A percentile compares a stretch with the other conserved stretches of the same genome.
Conservation (phyloP, 768 basidiomycete genomes). For the Jaapia argillacea region DNA sequence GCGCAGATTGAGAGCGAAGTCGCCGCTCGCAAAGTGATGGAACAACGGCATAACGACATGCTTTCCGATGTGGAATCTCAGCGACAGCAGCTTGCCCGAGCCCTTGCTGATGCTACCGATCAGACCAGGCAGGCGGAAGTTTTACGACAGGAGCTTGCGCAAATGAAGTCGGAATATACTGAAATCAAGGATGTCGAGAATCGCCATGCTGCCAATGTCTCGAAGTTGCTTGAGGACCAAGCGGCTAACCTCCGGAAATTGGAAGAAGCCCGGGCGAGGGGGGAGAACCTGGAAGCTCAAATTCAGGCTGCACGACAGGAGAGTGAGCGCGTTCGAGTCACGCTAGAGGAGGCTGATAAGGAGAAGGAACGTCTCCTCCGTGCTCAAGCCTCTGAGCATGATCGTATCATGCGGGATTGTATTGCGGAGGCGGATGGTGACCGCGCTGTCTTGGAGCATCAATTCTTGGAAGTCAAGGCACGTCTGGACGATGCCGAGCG, state of each 20-base stretch:
- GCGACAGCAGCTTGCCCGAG: slow-evolving; percentile 40
- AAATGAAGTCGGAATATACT: slow-evolving; percentile 51
- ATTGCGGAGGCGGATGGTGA: slow-evolving; percentile 92
- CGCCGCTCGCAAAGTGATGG: slow-evolving; percentile 49
- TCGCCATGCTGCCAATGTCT: slow-evolving; percentile 52
- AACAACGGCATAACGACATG: slow-evolving; percentile 53
- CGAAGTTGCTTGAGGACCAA: slow-evolving; percentile 65
- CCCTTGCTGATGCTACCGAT: slow-evolving; percentile 59
- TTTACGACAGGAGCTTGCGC: slow-evolving; percentile 52
- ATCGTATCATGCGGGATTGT: slow-evolving; percentile 70
- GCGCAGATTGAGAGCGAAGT: slow-evolving; percentile 56
- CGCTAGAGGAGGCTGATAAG: slow-evolving; percentile 53
- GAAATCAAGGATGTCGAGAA: slow-evolving; percentile 60
- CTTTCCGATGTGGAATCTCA: slow-evolving; percentile 45
- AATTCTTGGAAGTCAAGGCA: slow-evolving; percentile 64
- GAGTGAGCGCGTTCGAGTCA: slow-evolving; percentile 58
- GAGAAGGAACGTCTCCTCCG: slow-evolving; percentile 77
- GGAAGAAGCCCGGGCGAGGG: slow-evolving; percentile 65
- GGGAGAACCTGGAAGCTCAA: slow-evolving; percentile 69
- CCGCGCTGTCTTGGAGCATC: slow-evolving; percentile 84
- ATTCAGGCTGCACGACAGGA: slow-evolving; percentile 62
- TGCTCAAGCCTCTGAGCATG: slow-evolving; percentile 61
- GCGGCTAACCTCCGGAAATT: slow-evolving; percentile 58
- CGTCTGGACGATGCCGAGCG: slow-evolving; percentile 49
- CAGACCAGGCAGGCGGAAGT: slow-evolving; percentile 50